phyloP scores from a whole-genome alignment of 139 green algal species.

The Dunaliella sp. region DNA sequence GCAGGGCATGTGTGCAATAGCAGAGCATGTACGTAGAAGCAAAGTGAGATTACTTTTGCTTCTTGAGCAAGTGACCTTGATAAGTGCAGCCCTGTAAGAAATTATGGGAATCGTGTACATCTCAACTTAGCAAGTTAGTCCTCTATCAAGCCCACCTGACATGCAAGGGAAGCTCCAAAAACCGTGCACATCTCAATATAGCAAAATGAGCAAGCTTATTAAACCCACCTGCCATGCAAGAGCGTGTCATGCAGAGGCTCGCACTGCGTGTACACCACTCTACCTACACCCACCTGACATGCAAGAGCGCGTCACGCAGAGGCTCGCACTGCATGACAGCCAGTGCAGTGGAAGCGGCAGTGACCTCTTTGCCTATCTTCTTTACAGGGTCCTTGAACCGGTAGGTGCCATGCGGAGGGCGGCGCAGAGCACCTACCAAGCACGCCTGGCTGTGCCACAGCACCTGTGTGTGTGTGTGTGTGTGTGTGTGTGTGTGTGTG shows the following conservation, averaged over 20 bases:
- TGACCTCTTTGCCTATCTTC: neutral
- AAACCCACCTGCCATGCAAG: neutral
- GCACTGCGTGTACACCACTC: neutral
- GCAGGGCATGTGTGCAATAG: too few species aligned
- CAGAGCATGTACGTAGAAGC: too few species aligned
- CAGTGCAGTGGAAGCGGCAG: neutral
- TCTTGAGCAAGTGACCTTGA: too few species aligned
- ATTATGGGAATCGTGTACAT: too few species aligned
- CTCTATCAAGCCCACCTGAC: too few species aligned
- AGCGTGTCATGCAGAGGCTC: neutral
- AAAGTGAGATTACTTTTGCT: too few species aligned
- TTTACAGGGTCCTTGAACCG: neutral
- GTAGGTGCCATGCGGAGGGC: neutral
- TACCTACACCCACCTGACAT: neutral
- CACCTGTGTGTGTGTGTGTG: neutral
- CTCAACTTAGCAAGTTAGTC: too few species aligned
- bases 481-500: neutral
- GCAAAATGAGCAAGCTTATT: too few species aligned
- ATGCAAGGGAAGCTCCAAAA: too few species aligned
- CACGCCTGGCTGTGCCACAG: neutral
- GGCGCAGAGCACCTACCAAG: neutral
- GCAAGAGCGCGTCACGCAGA: neutral
- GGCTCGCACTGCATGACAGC: neutral
- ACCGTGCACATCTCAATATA: too few species aligned
- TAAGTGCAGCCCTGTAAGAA: too few species aligned